These are phyloP conservation scores for Camelina hispida DNA, from an alignment of 345 rosid genomes.

Conservation along the genomic window DNA sequence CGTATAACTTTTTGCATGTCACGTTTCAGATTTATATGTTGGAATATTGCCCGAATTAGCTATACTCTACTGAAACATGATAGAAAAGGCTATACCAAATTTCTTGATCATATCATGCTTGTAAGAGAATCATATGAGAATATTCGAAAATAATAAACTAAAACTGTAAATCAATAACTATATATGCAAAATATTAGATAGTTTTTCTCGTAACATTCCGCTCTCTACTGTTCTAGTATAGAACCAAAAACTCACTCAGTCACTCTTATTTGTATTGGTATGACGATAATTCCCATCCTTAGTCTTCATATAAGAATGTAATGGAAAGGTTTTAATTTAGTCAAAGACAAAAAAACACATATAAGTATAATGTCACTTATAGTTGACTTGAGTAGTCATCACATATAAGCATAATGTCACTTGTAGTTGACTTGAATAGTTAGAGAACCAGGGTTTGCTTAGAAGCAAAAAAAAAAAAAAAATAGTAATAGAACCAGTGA, in stretches of 20 bases:
- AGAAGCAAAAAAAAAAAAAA: too few relatives aligned
- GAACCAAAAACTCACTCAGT: too few relatives aligned
- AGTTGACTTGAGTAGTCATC: too few relatives aligned
- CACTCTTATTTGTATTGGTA: not conserved
- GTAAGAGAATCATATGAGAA: slow-evolving; percentile 14
- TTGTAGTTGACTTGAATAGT: not conserved
- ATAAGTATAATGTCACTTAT: not conserved
- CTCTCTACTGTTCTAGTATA: not conserved
- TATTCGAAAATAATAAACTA: not conserved
- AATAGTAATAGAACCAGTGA: not conserved
- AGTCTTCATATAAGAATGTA: not conserved
- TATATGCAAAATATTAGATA: not conserved
- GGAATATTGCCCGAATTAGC: slow-evolving; percentile 33
- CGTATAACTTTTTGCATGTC: slow-evolving; percentile 30
- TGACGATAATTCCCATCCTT: not conserved
- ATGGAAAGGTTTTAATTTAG: not conserved
- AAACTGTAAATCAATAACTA: not conserved
- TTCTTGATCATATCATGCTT: slow-evolving; percentile 17
- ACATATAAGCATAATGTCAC: not conserved
- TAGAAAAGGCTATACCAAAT: slow-evolving; percentile 27
- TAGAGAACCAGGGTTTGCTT: too few relatives aligned
- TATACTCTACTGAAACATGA: slow-evolving; percentile 30
- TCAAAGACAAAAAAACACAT: not conserved
- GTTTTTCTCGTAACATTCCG: not conserved
- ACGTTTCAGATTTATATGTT: slow-evolving; percentile 31